phyloP scores from a whole-genome alignment of 2,329 filamentous ascomycete species.

The Cyanodermella asteris region DNA sequence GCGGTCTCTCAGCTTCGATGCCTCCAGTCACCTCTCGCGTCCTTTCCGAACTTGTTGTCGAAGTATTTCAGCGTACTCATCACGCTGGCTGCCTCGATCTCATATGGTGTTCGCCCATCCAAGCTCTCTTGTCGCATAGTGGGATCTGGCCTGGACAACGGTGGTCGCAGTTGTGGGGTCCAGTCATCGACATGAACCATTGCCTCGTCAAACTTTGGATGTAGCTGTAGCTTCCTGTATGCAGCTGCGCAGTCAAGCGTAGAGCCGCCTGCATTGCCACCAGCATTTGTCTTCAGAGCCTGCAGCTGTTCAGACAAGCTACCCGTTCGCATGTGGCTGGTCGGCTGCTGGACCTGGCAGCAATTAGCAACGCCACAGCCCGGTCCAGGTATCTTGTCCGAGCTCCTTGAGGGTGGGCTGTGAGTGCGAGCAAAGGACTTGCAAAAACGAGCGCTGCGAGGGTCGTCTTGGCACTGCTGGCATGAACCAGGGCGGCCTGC shows the following conservation, averaged over 20 bases:
- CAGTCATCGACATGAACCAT: slow-evolving; percentile 53
- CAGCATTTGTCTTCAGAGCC: slow-evolving; percentile 40
- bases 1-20: background rate
- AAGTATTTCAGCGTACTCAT: slow-evolving; percentile 72
- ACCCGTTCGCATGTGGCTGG: slow-evolving; percentile 28
- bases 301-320: slow-evolving; percentile 34
- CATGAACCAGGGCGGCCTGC: slow-evolving; percentile 57
- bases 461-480: slow-evolving; percentile 54
- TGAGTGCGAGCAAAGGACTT: slow-evolving; percentile 51
- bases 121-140: too few species aligned
- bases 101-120: slow-evolving; percentile 35
- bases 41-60: slow-evolving; percentile 45
- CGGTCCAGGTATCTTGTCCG: background rate
- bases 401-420: slow-evolving; percentile 4
- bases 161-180: slow-evolving; percentile 49
- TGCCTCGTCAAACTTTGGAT: slow-evolving; percentile 53
- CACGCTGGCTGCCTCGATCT: slow-evolving; percentile 64
- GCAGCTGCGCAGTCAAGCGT: slow-evolving; percentile 55
- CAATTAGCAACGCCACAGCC: background rate
- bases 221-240: slow-evolving; percentile 56
- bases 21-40: background rate
- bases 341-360: background rate
- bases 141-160: slow-evolving; percentile 12
- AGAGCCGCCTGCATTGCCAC: slow-evolving; percentile 10
- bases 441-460: slow-evolving; percentile 64